Percentiles rank a stretch among this genome's conserved stretches.
phyloP scores from a whole-genome alignment of 1,139 yeast species.

The Kluyveromyces sp. region DNA sequence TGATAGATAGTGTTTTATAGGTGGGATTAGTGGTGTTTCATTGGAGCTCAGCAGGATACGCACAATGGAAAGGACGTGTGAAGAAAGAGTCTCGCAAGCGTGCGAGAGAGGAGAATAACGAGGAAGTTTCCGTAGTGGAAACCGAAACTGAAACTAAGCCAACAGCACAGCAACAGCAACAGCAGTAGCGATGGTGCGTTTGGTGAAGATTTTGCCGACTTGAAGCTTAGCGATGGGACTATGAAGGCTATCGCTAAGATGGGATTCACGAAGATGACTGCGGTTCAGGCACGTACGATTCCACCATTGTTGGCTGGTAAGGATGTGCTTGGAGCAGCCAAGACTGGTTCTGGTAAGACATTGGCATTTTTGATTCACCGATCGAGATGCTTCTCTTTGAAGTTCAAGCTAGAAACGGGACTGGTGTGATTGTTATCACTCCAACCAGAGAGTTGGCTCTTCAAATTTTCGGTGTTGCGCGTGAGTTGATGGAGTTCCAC shows the following conservation, averaged over 20 bases:
- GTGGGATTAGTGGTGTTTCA: background rate
- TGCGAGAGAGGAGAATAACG: background rate
- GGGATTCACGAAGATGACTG: conserved; percentile 89
- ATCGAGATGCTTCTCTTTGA: conserved; percentile 82
- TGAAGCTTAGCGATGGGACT: conserved; percentile 76
- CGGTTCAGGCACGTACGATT: conserved; percentile 87
- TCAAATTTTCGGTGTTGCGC: conserved; percentile 94
- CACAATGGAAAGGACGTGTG: background rate
- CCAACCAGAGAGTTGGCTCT: conserved; percentile 91
- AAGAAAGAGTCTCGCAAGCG: background rate
- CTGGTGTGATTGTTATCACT: conserved; percentile 79
- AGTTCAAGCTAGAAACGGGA: conserved; percentile 85
- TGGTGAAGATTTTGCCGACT: conserved; percentile 39
- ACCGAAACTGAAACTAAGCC: background rate
- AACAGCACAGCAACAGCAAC: background rate
- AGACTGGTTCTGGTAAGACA: conserved; percentile 97
- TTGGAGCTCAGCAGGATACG: background rate
- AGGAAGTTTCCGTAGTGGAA: background rate
- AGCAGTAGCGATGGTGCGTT: background rate
- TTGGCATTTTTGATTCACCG: conserved; percentile 88
- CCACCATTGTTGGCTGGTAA: conserved; percentile 93
- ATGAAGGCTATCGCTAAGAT: conserved; percentile 67
- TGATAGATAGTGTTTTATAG: background rate
- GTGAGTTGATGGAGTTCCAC: conserved; percentile 81
- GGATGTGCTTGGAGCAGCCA: conserved; percentile 95